Conservation (phyloP, 768 basidiomycete species). For the Hortiboletus flavorubellus region DNA sequence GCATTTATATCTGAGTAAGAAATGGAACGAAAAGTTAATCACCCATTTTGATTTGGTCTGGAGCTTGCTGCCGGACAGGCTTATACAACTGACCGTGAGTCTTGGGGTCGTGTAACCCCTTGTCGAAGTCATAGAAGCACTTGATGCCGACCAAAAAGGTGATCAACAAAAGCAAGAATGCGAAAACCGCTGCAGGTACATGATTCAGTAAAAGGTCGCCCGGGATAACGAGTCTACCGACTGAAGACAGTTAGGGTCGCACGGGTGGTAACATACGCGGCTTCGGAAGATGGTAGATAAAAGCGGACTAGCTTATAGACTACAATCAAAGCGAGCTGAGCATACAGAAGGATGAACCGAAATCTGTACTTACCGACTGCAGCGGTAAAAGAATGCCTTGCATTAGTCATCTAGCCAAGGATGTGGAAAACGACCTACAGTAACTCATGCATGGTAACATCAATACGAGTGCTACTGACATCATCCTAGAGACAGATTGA, state of each 20-base stretch:
- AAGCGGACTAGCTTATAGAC: slow-evolving; percentile 87
- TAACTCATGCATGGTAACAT: slow-evolving; percentile 78
- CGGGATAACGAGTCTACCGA: slow-evolving; percentile 34
- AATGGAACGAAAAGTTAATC: slow-evolving; percentile 29
- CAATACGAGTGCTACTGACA: slow-evolving; percentile 65
- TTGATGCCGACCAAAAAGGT: slow-evolving; percentile 75
- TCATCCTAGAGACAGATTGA: slow-evolving; percentile 42
- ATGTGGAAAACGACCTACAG: slow-evolving; percentile 45
- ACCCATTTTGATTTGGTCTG: slow-evolving; percentile 31
- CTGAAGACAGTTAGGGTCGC: slow-evolving; percentile 81
- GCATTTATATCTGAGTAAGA: slow-evolving; percentile 44
- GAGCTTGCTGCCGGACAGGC: slow-evolving; percentile 27
- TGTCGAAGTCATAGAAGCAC: slow-evolving; percentile 80
- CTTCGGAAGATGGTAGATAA: slow-evolving; percentile 56
- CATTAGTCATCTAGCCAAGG: slow-evolving; percentile 1
- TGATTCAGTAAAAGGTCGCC: background rate
- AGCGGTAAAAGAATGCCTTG: background rate
- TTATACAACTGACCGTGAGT: slow-evolving; percentile 59
- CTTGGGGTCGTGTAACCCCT: slow-evolving; percentile 73
- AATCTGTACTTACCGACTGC: slow-evolving; percentile 28
- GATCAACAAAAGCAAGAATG: slow-evolving; percentile 69
- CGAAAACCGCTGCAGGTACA: slow-evolving; percentile 55
- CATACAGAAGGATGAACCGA: background rate
- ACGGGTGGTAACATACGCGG: slow-evolving; percentile 66
- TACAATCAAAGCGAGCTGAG: slow-evolving; percentile 25